Base-by-base conservation (phyloP, 345 rosid genomes). In the Gossypium ekmanianum region DNA sequence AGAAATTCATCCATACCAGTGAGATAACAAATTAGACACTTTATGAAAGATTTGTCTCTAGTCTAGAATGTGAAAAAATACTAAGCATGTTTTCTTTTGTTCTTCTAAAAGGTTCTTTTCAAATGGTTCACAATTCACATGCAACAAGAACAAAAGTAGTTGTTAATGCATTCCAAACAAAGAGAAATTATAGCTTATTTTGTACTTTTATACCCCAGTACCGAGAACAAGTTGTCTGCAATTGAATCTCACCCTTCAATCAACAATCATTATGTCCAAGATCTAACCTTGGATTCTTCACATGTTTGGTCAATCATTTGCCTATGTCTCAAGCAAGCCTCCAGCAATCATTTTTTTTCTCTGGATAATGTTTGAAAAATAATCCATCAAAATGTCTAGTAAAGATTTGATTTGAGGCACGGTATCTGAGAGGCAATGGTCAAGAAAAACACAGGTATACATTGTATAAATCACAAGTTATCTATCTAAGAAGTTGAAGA, bases 241-340 rank as follows among this genome's bases (percentile, higher is more conserved):
- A 43, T 18, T 18, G 55, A 45, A 48, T 50, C 44, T 69, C 59
- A 50, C 22, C 41, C 47, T 47, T 50, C 14, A 27, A 50, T 67
- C 71, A 67, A 45, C 55, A 45, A 51, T 51, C 41, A 26, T 2
- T 0, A 29, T 56, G 20, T 27, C 16, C 24, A 55, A 20, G n/a
- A 17, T 71, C 72, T 55, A 26, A 17, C 29, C 50, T 55, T 56
- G 64, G 50, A 71, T 29, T 71, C 74, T 55, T 55, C 61, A 54
- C 20, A 41, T 10, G 44, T 57, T 55, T 17, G 24, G 61, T 16
- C 58, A 9, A 27, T 57, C 39, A 72, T 16, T 57, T 26, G 27
- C 24, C 9, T 20, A 56, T 56, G 61, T 51, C 61, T 27, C 73
- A 52, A 17, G 18, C 44, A 70, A 68, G 20, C 41, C 72, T 47